Percentiles rank a stretch among this genome's conserved stretches.
phyloP scores from a whole-genome alignment of 306 rosid genomes.

The Malus asiatica region DNA sequence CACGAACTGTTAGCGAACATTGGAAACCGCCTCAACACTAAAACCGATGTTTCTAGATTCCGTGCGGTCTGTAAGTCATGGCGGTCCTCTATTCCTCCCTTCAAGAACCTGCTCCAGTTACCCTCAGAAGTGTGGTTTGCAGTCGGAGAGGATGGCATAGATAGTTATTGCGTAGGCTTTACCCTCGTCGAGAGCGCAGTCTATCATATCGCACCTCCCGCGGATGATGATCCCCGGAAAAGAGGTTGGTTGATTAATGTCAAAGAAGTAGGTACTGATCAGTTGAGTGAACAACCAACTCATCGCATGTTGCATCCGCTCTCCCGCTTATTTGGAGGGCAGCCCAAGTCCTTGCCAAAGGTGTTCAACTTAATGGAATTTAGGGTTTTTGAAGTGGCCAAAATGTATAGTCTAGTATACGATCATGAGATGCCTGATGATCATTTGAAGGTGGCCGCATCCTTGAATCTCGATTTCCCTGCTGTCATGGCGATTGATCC shows the following conservation, averaged over 20 bases:
- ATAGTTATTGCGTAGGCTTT: not conserved
- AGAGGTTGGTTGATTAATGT: slow-evolving; percentile 20
- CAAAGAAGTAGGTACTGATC: not conserved
- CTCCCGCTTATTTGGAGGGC: not conserved
- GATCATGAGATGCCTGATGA: too few relatives aligned
- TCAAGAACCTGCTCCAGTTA: not conserved
- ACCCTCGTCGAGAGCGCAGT: not conserved
- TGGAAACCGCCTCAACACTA: not conserved
- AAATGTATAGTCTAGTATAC: not conserved
- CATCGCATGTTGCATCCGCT: not conserved
- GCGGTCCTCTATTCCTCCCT: slow-evolving; percentile 15
- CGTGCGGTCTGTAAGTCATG: slow-evolving; percentile 17
- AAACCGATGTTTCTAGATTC: slow-evolving; percentile 1
- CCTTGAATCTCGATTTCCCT: not conserved
- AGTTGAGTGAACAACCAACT: not conserved
- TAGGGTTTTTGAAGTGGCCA: not conserved
- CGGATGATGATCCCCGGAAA: not conserved
- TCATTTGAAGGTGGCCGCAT: not conserved
- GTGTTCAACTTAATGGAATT: slow-evolving; percentile 12
- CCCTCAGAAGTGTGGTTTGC: not conserved
- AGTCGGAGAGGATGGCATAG: too few relatives aligned
- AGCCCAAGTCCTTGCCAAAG: not conserved
- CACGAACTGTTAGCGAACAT: not conserved
- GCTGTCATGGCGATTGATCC: not conserved
- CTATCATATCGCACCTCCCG: slow-evolving; percentile 3